Evolutionary conservation across 2,329 filamentous ascomycete species (phyloP).

Genomic region (Neopestalotiopsis sp.): DNA sequence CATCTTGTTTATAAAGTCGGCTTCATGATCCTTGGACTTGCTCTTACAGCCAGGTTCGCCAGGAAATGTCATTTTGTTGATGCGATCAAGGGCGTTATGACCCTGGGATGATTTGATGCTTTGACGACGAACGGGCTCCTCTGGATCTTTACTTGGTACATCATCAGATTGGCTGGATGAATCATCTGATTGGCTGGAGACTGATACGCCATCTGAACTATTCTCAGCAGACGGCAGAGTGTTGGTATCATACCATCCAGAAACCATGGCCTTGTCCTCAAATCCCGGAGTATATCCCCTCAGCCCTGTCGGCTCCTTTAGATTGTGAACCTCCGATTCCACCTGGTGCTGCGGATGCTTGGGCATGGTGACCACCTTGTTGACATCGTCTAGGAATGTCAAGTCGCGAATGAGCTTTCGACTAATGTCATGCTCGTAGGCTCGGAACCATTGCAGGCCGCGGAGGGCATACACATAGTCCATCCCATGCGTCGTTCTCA

Average conservation of each 20-base stretch:
- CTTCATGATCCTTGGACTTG: background rate
- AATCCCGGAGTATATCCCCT: constrained; percentile 23
- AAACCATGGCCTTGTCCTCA: constrained; percentile 26
- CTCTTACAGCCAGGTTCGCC: background rate
- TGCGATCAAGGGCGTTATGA: background rate
- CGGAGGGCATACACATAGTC: constrained; percentile 51
- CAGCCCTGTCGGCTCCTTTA: constrained; percentile 26
- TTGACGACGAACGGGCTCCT: background rate
- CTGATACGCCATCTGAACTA: background rate
- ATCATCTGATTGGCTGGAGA: background rate
- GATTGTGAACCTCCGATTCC: constrained; percentile 30
- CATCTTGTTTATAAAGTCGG: too few relatives aligned
- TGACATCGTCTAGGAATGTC: constrained; percentile 40
- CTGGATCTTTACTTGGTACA: background rate
- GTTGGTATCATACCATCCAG: constrained; percentile 19
- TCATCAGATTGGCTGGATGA: background rate
- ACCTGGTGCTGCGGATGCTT: constrained; percentile 26
- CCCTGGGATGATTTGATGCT: background rate
- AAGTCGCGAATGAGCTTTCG: constrained; percentile 35
- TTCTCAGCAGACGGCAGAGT: background rate
- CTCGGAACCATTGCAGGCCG: constrained; percentile 45
- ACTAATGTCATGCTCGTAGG: constrained; percentile 44
- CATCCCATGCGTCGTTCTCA: constrained; percentile 50
- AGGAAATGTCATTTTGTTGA: background rate
- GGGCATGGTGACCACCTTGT: constrained; percentile 27